phyloP scores from a whole-genome alignment of 306 rosid species.

The Comarum palustre region DNA sequence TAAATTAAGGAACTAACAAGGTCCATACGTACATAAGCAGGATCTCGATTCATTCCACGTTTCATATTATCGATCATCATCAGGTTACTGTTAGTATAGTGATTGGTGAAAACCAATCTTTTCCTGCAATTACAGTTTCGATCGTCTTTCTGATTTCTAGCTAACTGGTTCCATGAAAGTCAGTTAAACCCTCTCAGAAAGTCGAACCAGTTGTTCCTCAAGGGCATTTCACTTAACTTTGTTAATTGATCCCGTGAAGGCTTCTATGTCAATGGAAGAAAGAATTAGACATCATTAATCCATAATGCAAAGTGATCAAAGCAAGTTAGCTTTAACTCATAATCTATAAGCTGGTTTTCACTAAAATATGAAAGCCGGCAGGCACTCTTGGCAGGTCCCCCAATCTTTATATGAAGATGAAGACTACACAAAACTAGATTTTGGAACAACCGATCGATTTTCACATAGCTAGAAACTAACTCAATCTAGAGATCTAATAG shows the following conservation, averaged over 20 bases:
- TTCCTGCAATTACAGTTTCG: not conserved
- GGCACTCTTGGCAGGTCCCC: too few species aligned
- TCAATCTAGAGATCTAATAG: too few species aligned
- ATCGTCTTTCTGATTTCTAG: too few species aligned
- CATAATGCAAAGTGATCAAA: not conserved
- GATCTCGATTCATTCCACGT: not conserved
- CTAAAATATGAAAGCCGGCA: conserved; percentile 1
- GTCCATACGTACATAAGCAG: not conserved
- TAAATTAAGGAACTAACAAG: not conserved
- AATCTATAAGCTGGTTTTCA: not conserved
- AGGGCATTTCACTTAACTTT: not conserved
- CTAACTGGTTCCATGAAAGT: conserved; percentile 5
- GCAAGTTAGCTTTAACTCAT: not conserved
- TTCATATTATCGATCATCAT: too few species aligned
- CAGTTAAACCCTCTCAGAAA: not conserved
- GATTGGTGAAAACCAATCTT: conserved; percentile 9
- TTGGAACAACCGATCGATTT: not conserved
- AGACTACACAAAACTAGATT: not conserved
- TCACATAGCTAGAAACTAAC: too few species aligned
- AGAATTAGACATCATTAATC: not conserved
- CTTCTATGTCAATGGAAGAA: not conserved
- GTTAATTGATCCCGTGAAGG: not conserved
- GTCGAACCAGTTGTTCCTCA: not conserved
- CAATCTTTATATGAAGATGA: not conserved
- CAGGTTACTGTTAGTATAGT: too few species aligned